phyloP scores from a whole-genome alignment of 2,329 filamentous ascomycete genomes.

The Aspergillus candidus region DNA sequence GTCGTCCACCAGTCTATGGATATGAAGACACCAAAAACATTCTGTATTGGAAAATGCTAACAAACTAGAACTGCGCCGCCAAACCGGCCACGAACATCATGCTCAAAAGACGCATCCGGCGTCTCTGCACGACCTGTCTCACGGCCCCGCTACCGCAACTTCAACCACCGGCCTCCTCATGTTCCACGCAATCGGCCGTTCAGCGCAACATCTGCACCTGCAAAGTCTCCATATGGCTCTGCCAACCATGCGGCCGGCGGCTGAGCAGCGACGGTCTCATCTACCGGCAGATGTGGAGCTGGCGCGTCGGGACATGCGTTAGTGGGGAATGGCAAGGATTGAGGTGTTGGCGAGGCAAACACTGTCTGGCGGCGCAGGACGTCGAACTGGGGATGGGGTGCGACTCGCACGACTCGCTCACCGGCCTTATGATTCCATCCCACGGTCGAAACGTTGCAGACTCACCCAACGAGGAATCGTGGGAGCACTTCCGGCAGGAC shows the following conservation, averaged over 20 bases:
- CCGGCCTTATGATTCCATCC: constrained; percentile 26
- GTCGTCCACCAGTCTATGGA: no score
- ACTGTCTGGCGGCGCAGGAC: constrained; percentile 69
- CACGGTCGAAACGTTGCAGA: background rate
- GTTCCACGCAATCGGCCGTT: constrained; percentile 43
- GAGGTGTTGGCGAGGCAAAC: constrained; percentile 71
- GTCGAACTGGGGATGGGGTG: constrained; percentile 82
- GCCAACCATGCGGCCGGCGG: constrained; percentile 71
- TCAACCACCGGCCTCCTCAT: constrained; percentile 24
- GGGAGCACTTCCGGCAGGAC: no score
- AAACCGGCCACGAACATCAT: constrained; percentile 67
- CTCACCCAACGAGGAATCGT: no score
- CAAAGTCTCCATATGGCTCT: constrained; percentile 65
- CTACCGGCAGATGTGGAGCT: constrained; percentile 71
- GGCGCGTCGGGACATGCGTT: constrained; percentile 67
- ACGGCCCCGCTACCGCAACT: constrained; percentile 56
- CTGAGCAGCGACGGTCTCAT: constrained; percentile 53
- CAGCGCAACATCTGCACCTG: constrained; percentile 55
- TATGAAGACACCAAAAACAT: background rate
- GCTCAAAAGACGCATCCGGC: constrained; percentile 69
- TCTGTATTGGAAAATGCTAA: background rate
- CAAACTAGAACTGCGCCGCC: constrained; percentile 72
- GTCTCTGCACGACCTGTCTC: constrained; percentile 70
- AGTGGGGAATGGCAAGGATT: constrained; percentile 54
- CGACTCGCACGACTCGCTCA: constrained; percentile 60